Evolutionary conservation across 139 green algal genomes (phyloP), one percentile per base, ranked within the genome.

Genomic region (Micractinium sp.): DNA sequence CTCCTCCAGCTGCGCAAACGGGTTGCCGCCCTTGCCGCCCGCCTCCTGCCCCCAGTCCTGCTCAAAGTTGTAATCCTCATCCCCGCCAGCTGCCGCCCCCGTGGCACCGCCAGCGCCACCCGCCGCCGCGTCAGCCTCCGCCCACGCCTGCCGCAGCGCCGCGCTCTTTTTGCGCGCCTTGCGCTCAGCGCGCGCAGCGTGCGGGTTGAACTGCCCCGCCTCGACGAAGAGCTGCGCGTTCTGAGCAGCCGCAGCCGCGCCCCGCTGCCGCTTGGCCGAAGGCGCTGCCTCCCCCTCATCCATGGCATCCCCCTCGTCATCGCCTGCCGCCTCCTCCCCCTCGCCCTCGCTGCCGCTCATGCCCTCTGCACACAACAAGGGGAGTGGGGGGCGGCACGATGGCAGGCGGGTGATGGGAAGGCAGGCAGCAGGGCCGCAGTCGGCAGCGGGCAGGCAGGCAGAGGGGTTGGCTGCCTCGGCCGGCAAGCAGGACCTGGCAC

Each of bases 171-270:
- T 96, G 7, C 74, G 71, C 86, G 81, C 87, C 88, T 97, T 97
- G 12, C 76, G 63, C 31, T 94, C 85, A 19, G 93, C 90, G 27
- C 91, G 90, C 13, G 93, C 95, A 3, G 87, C 89, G 31, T 96
- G 93, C 3, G 96, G 96, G 90, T 99, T 98, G 92, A 95, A 95
- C 91, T 98, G 96, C 33, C 96, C 96, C 5, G 94, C 91, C 76
- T 97, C 93, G 38, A 27, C 75, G 82, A 98, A 99, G 77, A 99
- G 92, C 80, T 91, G 67, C 25, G 89, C 89, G 60, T 94, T 92
- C 86, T 97, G 94, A 66, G n/a, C 90, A 74, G 60, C 85, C 60
- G 38, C 77, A 2, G 33, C 69, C 2, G 66, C 81, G 22, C 56
- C 85, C 35, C 67, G 82, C 86, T 85, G 33, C 63, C 69, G 87